phyloP scores from a whole-genome alignment of 345 rosid species.

The Tarenaya hassleriana region DNA sequence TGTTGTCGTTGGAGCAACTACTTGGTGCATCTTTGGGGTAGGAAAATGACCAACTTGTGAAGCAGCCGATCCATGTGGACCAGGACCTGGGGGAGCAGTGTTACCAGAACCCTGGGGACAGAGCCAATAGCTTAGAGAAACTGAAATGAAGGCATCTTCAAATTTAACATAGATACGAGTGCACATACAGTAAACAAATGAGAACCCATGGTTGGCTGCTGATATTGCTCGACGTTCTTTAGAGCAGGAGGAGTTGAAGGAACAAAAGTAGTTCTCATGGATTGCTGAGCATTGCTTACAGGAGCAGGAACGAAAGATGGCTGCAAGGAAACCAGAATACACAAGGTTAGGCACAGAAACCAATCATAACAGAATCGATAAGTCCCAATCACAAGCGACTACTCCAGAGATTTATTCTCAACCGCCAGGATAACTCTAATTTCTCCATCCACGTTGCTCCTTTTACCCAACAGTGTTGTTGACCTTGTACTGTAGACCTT shows the following conservation, averaged over 20 bases:
- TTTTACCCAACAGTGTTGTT: neutral
- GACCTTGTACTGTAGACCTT: conserved; percentile 6
- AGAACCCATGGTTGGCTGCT: conserved; percentile 69
- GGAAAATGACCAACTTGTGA: conserved; percentile 48
- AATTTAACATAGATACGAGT: conserved; percentile 5
- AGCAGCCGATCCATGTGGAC: conserved; percentile 43
- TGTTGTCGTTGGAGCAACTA: conserved; percentile 42
- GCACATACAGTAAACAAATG: conserved; percentile 76
- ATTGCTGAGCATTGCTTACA: conserved; percentile 41
- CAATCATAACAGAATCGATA: conserved; percentile 6
- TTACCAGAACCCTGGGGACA: conserved; percentile 49
- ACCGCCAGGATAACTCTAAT: conserved; percentile 7
- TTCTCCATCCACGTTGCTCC: conserved; percentile 15
- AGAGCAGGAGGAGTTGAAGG: conserved; percentile 76
- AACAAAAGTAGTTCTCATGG: conserved; percentile 64
- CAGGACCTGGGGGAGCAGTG: conserved; percentile 47
- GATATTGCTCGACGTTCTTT: conserved; percentile 77
- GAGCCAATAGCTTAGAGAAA: conserved; percentile 16
- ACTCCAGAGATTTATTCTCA: neutral
- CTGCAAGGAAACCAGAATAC: conserved; percentile 33
- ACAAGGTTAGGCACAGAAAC: conserved; percentile 13
- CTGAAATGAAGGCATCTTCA: conserved; percentile 3
- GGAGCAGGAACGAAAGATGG: conserved; percentile 45
- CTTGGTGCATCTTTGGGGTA: conserved; percentile 49
- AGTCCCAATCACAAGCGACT: conserved; percentile 3